phyloP scores from a whole-genome alignment of 805 yeast genomes.

The Lachancea mirantina region DNA sequence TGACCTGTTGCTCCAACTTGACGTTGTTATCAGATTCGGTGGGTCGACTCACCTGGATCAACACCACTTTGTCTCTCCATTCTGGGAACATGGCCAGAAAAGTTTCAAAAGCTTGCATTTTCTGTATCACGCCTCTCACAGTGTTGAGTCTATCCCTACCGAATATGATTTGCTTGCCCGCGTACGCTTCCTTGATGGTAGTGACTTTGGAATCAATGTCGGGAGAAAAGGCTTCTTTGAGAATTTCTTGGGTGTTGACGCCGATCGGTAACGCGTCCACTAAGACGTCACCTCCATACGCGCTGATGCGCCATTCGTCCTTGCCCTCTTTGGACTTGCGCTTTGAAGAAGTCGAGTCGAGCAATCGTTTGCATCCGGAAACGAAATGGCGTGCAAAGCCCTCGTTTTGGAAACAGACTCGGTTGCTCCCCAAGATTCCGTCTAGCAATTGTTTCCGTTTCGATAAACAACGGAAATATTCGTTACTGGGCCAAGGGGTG shows the following conservation, averaged over 20 bases:
- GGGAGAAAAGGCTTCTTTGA: conserved; percentile 44
- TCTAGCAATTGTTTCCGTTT: conserved; percentile 76
- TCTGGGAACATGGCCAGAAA: conserved; percentile 88
- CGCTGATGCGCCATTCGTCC: conserved; percentile 39
- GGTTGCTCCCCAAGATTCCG: conserved; percentile 87
- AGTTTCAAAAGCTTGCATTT: conserved; percentile 82
- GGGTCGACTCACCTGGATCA: conserved; percentile 89
- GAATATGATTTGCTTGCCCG: conserved; percentile 68
- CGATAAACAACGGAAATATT: conserved; percentile 83
- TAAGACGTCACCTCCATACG: conserved; percentile 70
- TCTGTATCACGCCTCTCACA: conserved; percentile 91
- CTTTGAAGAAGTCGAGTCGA: conserved; percentile 65
- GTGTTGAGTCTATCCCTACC: conserved; percentile 92
- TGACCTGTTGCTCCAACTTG: conserved; percentile 69
- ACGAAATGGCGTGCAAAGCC: conserved; percentile 87
- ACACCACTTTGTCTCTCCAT: conserved; percentile 78
- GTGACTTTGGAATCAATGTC: conserved; percentile 54
- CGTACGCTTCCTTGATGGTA: conserved; percentile 56
- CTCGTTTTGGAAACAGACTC: conserved; percentile 77
- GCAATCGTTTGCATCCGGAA: conserved; percentile 78
- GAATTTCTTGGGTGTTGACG: conserved; percentile 65
- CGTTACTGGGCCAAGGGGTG: conserved; percentile 92
- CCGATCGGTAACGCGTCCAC: conserved; percentile 84
- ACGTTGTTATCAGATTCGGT: conserved; percentile 37
- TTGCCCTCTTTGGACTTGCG: conserved; percentile 18